These are phyloP conservation scores for Trichosanthes cucumerina DNA, from an alignment of 306 rosid species.

Conservation along the genomic window DNA sequence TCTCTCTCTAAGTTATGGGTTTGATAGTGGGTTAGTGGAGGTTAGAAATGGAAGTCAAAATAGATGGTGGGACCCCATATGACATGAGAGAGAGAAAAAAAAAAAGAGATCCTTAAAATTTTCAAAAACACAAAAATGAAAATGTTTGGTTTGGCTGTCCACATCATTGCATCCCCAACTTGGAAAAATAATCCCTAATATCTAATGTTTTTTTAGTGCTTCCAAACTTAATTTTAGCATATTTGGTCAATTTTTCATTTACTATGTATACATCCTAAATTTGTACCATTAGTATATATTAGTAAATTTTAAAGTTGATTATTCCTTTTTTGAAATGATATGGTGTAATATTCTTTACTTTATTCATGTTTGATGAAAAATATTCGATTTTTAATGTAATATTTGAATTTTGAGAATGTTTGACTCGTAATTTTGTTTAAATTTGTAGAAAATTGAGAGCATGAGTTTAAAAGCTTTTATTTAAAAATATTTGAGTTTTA, in stretches of 20 bases:
- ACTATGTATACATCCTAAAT: neutral
- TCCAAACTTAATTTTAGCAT: neutral
- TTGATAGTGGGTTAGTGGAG: conserved; percentile 3
- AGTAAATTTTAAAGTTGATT: neutral
- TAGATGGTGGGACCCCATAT: neutral
- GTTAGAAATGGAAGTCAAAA: conserved; percentile 1
- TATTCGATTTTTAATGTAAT: neutral
- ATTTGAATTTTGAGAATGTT: neutral
- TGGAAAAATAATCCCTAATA: neutral
- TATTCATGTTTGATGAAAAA: neutral
- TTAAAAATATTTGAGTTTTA: too few relatives aligned
- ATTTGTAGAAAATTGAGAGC: too few relatives aligned
- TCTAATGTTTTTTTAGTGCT: neutral
- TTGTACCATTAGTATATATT: neutral
- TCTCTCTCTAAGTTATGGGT: neutral
- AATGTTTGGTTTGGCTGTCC: neutral
- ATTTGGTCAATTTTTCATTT: neutral
- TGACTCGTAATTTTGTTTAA: neutral
- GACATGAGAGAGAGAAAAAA: neutral
- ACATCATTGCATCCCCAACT: conserved; percentile 6
- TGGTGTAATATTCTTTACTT: neutral
- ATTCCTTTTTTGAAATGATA: neutral
- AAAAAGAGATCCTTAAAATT: neutral
- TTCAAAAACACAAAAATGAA: neutral
- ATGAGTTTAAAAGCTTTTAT: too few relatives aligned